Evolutionary conservation across 441 rosid genomes (phyloP).

Genomic region (Gossypium davidsonii): DNA sequence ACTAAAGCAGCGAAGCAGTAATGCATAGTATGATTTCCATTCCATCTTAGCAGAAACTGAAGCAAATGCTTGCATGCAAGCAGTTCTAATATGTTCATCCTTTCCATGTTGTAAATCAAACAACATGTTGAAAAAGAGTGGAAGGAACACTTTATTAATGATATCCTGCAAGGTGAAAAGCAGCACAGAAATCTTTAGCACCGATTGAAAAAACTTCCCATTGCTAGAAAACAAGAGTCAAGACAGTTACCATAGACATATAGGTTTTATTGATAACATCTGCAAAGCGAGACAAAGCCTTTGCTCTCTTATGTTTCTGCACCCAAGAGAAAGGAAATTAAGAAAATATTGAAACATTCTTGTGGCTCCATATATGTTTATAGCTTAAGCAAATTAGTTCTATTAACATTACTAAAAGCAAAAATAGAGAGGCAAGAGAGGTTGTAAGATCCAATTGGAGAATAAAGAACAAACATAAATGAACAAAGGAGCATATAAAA

Average conservation of each 20-base stretch:
- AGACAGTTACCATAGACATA: slow-evolving; percentile 52
- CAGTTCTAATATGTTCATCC: slow-evolving; percentile 55
- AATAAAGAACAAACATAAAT: neutral
- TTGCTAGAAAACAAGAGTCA: neutral
- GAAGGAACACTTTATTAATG: slow-evolving; percentile 66
- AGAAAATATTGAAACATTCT: neutral
- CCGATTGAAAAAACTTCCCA: slow-evolving; percentile 13
- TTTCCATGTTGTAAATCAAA: slow-evolving; percentile 72
- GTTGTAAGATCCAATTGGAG: neutral
- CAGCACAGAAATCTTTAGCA: slow-evolving; percentile 21
- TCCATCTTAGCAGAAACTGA: slow-evolving; percentile 63
- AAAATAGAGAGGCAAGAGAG: neutral
- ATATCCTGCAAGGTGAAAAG: slow-evolving; percentile 52
- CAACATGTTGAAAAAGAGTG: slow-evolving; percentile 77
- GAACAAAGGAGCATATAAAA: neutral
- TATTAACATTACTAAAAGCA: neutral
- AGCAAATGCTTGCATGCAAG: slow-evolving; percentile 77
- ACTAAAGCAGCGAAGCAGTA: slow-evolving; percentile 65
- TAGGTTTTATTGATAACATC: slow-evolving; percentile 38
- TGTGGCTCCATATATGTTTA: neutral
- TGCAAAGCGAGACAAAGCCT: slow-evolving; percentile 61
- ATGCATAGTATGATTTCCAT: slow-evolving; percentile 72
- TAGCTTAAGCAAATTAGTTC: neutral
- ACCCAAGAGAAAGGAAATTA: slow-evolving; percentile 10
- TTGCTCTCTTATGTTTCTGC: slow-evolving; percentile 79